Percentiles rank a stretch among this genome's conserved stretches.
Evolutionary conservation across 2,329 filamentous ascomycete species (phyloP).

Genomic region (Alternaria panax): DNA sequence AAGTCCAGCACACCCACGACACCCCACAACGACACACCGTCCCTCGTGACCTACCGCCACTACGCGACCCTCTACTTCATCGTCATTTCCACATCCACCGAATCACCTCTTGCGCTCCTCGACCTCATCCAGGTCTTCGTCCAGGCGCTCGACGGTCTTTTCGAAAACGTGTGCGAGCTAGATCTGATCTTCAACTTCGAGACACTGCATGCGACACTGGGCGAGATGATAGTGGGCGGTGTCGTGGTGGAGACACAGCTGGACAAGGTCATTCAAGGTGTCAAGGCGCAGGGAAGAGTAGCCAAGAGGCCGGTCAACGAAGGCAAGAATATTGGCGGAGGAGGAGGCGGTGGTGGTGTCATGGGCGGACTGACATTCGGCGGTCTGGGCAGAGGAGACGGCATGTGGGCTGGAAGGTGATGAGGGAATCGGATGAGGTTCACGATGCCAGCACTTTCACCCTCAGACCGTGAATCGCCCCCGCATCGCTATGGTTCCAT

Average conservation of each 20-base stretch:
- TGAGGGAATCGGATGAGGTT: neutral
- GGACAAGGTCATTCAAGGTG: conserved; percentile 86
- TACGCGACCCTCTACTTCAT: conserved; percentile 99
- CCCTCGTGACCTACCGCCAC: conserved; percentile 95
- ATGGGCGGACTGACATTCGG: conserved; percentile 32
- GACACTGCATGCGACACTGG: conserved; percentile 87
- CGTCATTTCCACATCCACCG: conserved; percentile 93
- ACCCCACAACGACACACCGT: conserved; percentile 85
- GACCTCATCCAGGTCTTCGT: conserved; percentile 99
- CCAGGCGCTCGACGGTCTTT: conserved; percentile 90
- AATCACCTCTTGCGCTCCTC: conserved; percentile 92
- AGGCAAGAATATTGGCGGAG: conserved; percentile 50
- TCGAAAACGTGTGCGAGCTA: conserved; percentile 98
- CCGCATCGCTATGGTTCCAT: neutral
- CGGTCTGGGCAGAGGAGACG: conserved; percentile 42
- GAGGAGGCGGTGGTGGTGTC: conserved; percentile 23
- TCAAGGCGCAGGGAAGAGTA: conserved; percentile 76
- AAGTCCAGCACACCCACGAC: conserved; percentile 56
- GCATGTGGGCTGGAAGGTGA: conserved; percentile 44
- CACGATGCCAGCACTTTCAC: neutral
- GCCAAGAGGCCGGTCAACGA: conserved; percentile 82
- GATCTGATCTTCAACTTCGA: conserved; percentile 99
- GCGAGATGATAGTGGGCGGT: conserved; percentile 94
- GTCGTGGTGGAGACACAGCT: conserved; percentile 93
- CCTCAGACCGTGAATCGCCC: neutral